Percentiles rank a stretch among this genome's conserved stretches.
phyloP scores from a whole-genome alignment of 2,329 filamentous ascomycete species.

The Aureobasidium sp. region DNA sequence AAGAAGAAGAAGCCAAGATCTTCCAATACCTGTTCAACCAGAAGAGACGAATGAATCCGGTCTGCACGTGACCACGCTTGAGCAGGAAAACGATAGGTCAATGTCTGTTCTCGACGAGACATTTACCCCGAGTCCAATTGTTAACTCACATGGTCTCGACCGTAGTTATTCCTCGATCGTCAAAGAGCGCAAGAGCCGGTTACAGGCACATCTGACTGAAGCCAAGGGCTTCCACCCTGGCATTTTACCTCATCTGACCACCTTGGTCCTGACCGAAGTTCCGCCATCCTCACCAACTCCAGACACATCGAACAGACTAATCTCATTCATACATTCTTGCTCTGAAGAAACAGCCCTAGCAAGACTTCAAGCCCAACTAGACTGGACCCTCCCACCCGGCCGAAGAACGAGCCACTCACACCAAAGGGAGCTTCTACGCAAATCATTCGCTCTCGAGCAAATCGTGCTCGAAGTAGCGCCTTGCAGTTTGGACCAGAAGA shows the following conservation, averaged over 20 bases:
- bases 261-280: slow-evolving; percentile 51
- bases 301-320: slow-evolving; percentile 41
- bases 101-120: background rate
- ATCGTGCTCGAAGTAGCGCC: slow-evolving; percentile 50
- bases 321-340: slow-evolving; percentile 50
- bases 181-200: slow-evolving; percentile 24
- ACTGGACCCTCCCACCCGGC: slow-evolving; percentile 54
- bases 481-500: slow-evolving; percentile 33
- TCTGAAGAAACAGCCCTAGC: slow-evolving; percentile 50
- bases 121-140: background rate
- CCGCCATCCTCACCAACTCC: slow-evolving; percentile 32
- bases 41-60: slow-evolving; percentile 13
- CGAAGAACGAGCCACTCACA: slow-evolving; percentile 39
- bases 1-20: slow-evolving; percentile 17
- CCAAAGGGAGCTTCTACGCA: slow-evolving; percentile 39
- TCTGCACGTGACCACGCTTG: background rate
- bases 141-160: slow-evolving; percentile 16
- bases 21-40: slow-evolving; percentile 28
- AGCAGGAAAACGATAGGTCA: background rate
- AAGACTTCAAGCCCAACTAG: slow-evolving; percentile 45
- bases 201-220: slow-evolving; percentile 22
- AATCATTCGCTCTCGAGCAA: slow-evolving; percentile 49
- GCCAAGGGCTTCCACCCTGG: slow-evolving; percentile 44
- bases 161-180: slow-evolving; percentile 27
- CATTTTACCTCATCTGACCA: slow-evolving; percentile 48